Evolutionary conservation across 1,139 yeast genomes (phyloP), one percentile per base, ranked within the genome.

Genomic region (Arxiozyma bovina): DNA sequence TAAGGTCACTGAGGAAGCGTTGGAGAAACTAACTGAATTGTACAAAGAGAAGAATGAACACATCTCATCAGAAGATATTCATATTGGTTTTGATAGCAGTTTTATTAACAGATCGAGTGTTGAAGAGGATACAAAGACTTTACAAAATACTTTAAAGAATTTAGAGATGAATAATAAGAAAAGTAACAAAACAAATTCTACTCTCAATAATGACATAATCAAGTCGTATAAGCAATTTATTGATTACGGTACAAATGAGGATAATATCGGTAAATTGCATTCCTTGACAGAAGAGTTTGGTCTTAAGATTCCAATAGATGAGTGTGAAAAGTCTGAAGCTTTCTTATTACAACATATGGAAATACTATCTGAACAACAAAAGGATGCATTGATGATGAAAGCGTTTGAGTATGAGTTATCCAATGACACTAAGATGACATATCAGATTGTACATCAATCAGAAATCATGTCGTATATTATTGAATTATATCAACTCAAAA

Each of bases 21-120:
- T 79, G 45, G 77, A 78, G 46, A 85, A 82, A 63, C 74, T 90
- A 63, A 81, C 79, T 50, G 81, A 81, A 43, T 75, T 93, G 55
- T 77, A 81, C 61, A 78, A 82, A 61, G 96, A 91, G 66, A 86
- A 88, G 63, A 76, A 83, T 12, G 69, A 75, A 56, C 85, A 88
- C 66, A 91, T 93, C 59, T 83, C 95, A 5, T 85, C 95, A 55
- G 98, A 90, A 22, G 99, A 93, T 69, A 78, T 90, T 45, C 95
- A 83, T 61, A 89, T 95, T n/a, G 99, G 97, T 0, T 93, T 89
- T 74, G 96, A 91, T 66, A 79, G 88, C 34, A 86, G 96, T 0
- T 80, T 88, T 63, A 70, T 90, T 68, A 89, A 88, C 69, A 84
- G 81, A 63, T 74, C 73, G 43, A 68, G 67, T n/a, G 73, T 67